Conservation (phyloP, 768 basidiomycete genomes). For the Hydnum rufescens region DNA sequence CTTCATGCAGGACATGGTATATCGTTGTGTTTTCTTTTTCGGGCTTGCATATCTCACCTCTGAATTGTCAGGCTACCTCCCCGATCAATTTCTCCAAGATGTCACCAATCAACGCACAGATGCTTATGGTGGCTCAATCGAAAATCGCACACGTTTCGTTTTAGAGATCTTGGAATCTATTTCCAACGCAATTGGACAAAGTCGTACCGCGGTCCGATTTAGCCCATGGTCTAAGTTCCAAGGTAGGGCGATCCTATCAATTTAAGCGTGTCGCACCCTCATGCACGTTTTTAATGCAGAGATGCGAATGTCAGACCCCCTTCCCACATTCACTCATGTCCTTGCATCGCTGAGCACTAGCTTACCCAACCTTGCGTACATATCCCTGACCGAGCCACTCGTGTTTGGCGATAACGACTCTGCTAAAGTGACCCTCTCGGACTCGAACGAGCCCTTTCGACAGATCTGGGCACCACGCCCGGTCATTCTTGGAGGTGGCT, state of each 20-base stretch:
- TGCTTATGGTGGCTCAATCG: constrained; percentile 42
- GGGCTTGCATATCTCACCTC: not conserved
- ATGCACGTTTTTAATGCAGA: constrained; percentile 12
- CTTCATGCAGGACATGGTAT: constrained; percentile 15
- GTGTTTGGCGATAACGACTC: not conserved
- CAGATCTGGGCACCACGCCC: not conserved
- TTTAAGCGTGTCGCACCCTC: not conserved
- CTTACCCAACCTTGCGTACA: constrained; percentile 29
- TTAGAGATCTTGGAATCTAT: constrained; percentile 37
- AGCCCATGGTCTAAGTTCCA: constrained; percentile 28
- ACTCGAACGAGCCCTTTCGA: not conserved
- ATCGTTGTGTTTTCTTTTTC: not conserved
- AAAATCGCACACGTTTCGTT: constrained; percentile 36
- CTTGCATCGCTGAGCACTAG: constrained; percentile 28
- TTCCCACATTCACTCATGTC: constrained; percentile 35
- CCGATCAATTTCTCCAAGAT: constrained; percentile 43
- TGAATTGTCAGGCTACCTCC: constrained; percentile 4
- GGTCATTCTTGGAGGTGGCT: not conserved
- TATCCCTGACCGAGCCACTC: constrained; percentile 29
- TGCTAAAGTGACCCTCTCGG: not conserved
- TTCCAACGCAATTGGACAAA: constrained; percentile 30
- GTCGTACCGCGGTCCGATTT: constrained; percentile 34
- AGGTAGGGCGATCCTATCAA: not conserved
- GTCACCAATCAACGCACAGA: constrained; percentile 39
- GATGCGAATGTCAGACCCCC: constrained; percentile 27